Base-by-base conservation (phyloP, 176 grass and related monocot genomes). In the Raddia guianensis region DNA sequence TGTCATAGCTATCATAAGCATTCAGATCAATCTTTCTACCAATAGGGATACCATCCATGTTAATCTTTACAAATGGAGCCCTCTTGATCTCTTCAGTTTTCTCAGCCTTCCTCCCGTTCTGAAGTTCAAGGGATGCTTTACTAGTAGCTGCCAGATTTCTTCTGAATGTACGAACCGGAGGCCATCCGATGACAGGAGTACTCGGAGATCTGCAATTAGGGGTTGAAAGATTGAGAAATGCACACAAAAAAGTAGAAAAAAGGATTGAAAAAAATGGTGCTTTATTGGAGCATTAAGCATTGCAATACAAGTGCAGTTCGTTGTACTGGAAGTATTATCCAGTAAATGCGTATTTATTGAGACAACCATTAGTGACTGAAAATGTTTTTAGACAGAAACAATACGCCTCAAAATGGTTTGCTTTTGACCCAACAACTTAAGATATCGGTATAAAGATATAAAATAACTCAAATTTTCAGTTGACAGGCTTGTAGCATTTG, bases 111-210 rank as follows among this genome's bases (percentile, higher is more conserved):
- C 82, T 76, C 52, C 10, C 58, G 9, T 85, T 88, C 70, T 85
- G 63, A 18, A 74, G 71, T 49, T 87, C 85, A 50, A 80, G 73
- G 11, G 78, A 55, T 61, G 57, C 54, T 74, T 83, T 90, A 68
- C 67, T 74, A 79, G 89, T 74, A 55, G 34, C 71, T 34, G 84
- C 89, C 65, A 94, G 71, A 79, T 97, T 97, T 84, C 89, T 97
- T 92, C 94, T 92, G 85, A 86, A 97, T 7, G 89, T 69, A 19
- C 91, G 79, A 66, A 97, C 70, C 0, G 94, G 94, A 64, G 94
- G 94, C 94, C 94, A 97, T 50, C 94, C 94, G 35, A 97, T 58
- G 60, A 97, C 88, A 20, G 88, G 88, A 70, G 82, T 42, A 61
- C 62, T 82, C 12, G 80, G 59, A 77, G 77, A 88, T 82, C 87